These are phyloP conservation scores for Acanthochlamys bracteata DNA, from an alignment of 106 monocot species.

Conservation along the genomic window DNA sequence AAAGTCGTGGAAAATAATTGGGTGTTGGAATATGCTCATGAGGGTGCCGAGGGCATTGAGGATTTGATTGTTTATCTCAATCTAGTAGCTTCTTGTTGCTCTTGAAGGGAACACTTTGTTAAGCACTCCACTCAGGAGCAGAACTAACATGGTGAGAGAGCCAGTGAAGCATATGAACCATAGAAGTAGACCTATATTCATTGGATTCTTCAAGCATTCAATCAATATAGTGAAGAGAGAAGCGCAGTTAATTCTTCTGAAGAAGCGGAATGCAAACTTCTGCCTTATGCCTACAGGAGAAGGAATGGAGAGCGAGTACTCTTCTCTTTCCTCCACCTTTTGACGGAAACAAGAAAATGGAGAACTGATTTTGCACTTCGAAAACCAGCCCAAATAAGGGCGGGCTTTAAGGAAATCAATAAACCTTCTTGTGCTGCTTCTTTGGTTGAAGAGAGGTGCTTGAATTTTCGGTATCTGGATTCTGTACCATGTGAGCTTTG, in stretches of 20 bases:
- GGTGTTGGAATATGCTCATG: constrained; percentile 82
- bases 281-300: constrained; percentile 27
- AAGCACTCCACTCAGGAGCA: constrained; percentile 65
- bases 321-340: constrained; percentile 12
- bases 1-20: constrained; percentile 53
- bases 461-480: no score
- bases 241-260: constrained; percentile 20
- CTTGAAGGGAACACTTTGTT: constrained; percentile 34
- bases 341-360: constrained; percentile 19
- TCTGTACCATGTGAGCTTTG: no score
- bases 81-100: constrained; percentile 43
- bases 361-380: constrained; percentile 17
- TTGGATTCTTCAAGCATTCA: constrained; percentile 13
- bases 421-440: background rate
- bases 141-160: constrained; percentile 20
- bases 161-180: constrained; percentile 34
- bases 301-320: constrained; percentile 22
- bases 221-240: constrained; percentile 15
- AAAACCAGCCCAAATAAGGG: constrained; percentile 15
- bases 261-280: constrained; percentile 14
- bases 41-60: constrained; percentile 86
- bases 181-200: constrained; percentile 22
- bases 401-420: constrained; percentile 9
- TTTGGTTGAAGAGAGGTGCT: no score
- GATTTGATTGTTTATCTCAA: constrained; percentile 71